These are phyloP conservation scores for Phascolomyces articulosus DNA, from an alignment of 371 early-diverging fungal genomes.

Conservation along the genomic window DNA sequence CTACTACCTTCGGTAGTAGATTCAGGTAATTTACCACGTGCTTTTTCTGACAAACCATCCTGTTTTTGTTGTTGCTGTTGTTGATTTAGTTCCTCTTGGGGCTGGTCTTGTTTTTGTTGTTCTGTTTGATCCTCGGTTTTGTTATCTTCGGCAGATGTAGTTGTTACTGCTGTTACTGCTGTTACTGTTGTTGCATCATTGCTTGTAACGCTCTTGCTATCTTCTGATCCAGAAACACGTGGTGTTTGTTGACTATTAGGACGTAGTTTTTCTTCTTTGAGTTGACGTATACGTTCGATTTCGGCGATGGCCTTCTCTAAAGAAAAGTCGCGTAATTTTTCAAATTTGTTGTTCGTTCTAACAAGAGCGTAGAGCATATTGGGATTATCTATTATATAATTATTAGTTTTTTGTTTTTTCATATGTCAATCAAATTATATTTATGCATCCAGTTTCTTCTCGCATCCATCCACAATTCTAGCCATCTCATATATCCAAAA, in stretches of 20 bases:
- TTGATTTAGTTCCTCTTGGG: background rate
- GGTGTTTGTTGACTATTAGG: conserved; percentile 11
- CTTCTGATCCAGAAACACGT: background rate
- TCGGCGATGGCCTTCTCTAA: conserved; percentile 65
- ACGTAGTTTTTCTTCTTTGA: conserved; percentile 36
- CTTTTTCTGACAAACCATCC: conserved; percentile 39
- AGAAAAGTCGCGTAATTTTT: conserved; percentile 63
- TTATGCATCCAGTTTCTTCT: no score
- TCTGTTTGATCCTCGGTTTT: background rate
- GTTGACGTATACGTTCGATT: conserved; percentile 50
- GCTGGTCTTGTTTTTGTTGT: conserved; percentile 4
- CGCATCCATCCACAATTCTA: no score
- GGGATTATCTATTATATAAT: conserved; percentile 58
- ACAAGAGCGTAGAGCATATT: conserved; percentile 81
- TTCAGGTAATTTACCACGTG: conserved; percentile 44
- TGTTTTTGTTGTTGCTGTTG: background rate
- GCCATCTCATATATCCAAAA: no score
- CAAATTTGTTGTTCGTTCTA: conserved; percentile 67
- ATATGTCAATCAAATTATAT: no score
- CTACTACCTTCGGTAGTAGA: conserved; percentile 2
- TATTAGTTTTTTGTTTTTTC: background rate
- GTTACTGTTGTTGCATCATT: background rate
- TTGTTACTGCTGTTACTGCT: conserved; percentile 10
- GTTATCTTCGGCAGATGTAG: no score
- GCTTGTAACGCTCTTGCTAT: background rate